Evolutionary conservation across 2,329 filamentous ascomycete genomes (phyloP).

Genomic region (Neofusicoccum umdonicola): DNA sequence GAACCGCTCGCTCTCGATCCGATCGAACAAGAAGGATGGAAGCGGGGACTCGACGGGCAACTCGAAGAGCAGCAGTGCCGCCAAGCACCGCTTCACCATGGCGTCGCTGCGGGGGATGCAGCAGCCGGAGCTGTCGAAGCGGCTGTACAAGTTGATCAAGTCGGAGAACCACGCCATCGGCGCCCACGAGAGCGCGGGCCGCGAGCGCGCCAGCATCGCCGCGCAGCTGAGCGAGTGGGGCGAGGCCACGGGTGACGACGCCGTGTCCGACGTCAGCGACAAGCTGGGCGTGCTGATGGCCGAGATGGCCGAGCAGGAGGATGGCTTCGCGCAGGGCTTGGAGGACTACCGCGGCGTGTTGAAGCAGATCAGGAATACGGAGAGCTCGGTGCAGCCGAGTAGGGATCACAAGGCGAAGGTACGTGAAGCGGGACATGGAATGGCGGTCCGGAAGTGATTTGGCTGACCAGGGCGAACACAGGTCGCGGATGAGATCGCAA

Average conservation of each 20-base stretch:
- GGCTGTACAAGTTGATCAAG: conserved; percentile 90
- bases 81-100: conserved; percentile 76
- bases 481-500: conserved; percentile 88
- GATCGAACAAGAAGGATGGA: conserved; percentile 52
- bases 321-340: conserved; percentile 77
- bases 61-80: conserved; percentile 34
- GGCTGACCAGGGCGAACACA: conserved; percentile 22
- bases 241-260: conserved; percentile 83
- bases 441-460: no score
- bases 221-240: conserved; percentile 95
- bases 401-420: conserved; percentile 79
- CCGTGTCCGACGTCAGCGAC: conserved; percentile 85
- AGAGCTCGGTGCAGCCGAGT: conserved; percentile 90
- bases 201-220: conserved; percentile 80
- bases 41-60: conserved; percentile 24
- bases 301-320: conserved; percentile 93
- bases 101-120: conserved; percentile 78
- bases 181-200: conserved; percentile 79
- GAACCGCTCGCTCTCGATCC: conserved; percentile 73
- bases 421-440: neutral
- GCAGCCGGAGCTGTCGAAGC: conserved; percentile 85
- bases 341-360: conserved; percentile 80
- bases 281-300: conserved; percentile 91
- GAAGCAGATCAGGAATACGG: conserved; percentile 93
- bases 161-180: conserved; percentile 85